Conservation (phyloP, 2,329 filamentous ascomycete genomes). For the Cercospora sojina region DNA sequence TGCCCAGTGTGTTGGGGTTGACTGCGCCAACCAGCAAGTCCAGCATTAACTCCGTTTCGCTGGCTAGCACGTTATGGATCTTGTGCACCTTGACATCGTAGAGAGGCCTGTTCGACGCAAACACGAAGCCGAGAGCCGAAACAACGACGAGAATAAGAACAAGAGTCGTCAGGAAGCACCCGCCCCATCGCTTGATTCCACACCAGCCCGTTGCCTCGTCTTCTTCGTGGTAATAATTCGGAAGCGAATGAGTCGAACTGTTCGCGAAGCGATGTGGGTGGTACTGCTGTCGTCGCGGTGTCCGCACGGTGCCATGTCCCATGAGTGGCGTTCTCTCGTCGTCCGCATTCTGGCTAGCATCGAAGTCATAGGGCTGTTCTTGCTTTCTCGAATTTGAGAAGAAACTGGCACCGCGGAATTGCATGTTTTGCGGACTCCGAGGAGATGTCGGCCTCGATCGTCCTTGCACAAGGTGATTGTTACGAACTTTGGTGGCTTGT, state of each 20-base stretch:
- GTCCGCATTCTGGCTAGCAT: slow-evolving; percentile 73
- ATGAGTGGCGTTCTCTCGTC: slow-evolving; percentile 87
- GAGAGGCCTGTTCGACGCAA: slow-evolving; percentile 86
- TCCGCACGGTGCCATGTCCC: slow-evolving; percentile 32
- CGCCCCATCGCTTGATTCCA: slow-evolving; percentile 51
- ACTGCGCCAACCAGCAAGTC: slow-evolving; percentile 83
- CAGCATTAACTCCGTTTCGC: slow-evolving; percentile 92
- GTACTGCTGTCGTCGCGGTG: slow-evolving; percentile 17
- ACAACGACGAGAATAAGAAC: slow-evolving; percentile 78
- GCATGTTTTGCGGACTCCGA: slow-evolving; percentile 48
- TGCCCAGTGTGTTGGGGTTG: slow-evolving; percentile 89
- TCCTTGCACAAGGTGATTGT: slow-evolving; percentile 46
- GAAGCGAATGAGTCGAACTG: slow-evolving; percentile 52
- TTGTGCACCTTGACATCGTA: slow-evolving; percentile 73
- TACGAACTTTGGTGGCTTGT: slow-evolving; percentile 65
- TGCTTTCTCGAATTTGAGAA: slow-evolving; percentile 52
- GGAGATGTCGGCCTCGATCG: slow-evolving; percentile 67
- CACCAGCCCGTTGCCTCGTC: slow-evolving; percentile 8
- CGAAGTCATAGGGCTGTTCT: slow-evolving; percentile 69
- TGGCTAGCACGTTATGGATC: slow-evolving; percentile 87
- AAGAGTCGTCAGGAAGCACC: slow-evolving; percentile 79
- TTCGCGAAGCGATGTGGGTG: slow-evolving; percentile 53
- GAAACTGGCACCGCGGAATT: slow-evolving; percentile 42
- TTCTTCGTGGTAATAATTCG: slow-evolving; percentile 43
- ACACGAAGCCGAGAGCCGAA: slow-evolving; percentile 83